Evolutionary conservation across 164 flowering plant genomes (phyloP), one percentile per base, ranked within the genome.

Genomic region (Stephania cephalantha): DNA sequence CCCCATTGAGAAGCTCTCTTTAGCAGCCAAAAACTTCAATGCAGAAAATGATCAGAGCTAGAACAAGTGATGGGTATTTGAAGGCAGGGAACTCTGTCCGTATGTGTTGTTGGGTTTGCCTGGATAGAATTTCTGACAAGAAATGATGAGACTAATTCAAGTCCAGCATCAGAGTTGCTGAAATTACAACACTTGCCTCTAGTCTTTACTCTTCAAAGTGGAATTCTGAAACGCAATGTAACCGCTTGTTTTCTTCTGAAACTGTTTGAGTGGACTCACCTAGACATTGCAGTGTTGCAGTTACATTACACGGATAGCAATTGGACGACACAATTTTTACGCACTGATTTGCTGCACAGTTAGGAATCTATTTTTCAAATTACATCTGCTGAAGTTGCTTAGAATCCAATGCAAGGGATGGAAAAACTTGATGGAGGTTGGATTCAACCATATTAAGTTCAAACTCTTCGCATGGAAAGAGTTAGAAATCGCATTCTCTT

Each of bases 1-100:
- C 46, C 71, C 82, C 80, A 82, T 79, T 58, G 65, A 17, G 65
- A 58, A 50, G 11, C 15, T 2, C 42, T 4, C 42, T 35, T 35
- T 35, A 35, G 42, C 2, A 2, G 42, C 42, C 42, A 35, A 35
- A 35, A 35, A 35, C 42, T 35, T 35, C 42, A 35, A 25, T 25
- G 25, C 25, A 0, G 25, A 50, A 8, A 2, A 10, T 18, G 30
- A 66, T 11, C 55, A 50, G 0, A 50, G 4, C 55, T 10, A 50
- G 55, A 50, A 15, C 11, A 15, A 50, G 55, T 50, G 12, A 50
- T 10, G 55, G 55, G 55, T 4, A 11, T 9, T 50, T 50, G 55
- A 15, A 50, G 15, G 15, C 55, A 50, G 13, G 9, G 55, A 11
- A 50, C 12, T 15, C 3, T 50, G 15, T 50, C 15, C 9, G 55